These are phyloP conservation scores for Globisporangium middletonii DNA, from an alignment of 352 stramenopile species.

Conservation along the genomic window DNA sequence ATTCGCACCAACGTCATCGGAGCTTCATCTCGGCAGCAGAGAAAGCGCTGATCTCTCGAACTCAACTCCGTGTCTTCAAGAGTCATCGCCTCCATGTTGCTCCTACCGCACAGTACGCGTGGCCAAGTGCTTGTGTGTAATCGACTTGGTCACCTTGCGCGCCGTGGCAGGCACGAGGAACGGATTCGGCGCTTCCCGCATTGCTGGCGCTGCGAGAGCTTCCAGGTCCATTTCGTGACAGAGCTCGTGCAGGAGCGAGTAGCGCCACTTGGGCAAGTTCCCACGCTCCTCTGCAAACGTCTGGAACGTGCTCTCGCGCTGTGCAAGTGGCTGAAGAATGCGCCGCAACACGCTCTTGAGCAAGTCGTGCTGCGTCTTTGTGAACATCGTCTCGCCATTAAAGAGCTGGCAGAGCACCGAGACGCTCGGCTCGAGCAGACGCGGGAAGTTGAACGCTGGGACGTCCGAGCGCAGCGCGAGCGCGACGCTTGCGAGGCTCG, in stretches of 20 bases:
- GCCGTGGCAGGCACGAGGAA: too few species aligned
- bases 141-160: too few species aligned
- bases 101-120: too few species aligned
- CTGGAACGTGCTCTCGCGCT: constrained; percentile 7
- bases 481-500: not conserved
- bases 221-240: constrained; percentile 31
- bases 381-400: constrained; percentile 36
- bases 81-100: too few species aligned
- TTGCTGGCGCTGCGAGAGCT: too few species aligned
- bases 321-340: not conserved
- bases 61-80: too few species aligned
- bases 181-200: too few species aligned
- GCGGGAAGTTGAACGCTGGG: not conserved
- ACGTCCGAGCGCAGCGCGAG: not conserved
- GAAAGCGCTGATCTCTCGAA: too few species aligned
- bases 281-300: constrained; percentile 7
- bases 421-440: too few species aligned
- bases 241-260: constrained; percentile 35
- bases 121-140: too few species aligned
- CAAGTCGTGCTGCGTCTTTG: constrained; percentile 21
- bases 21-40: too few species aligned
- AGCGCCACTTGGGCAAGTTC: constrained; percentile 26
- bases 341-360: not conserved
- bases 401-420: constrained; percentile 18
- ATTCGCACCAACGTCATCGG: too few species aligned